Base-by-base conservation (phyloP, 805 yeast species). In the Saccharomycopsis fibuligera region DNA sequence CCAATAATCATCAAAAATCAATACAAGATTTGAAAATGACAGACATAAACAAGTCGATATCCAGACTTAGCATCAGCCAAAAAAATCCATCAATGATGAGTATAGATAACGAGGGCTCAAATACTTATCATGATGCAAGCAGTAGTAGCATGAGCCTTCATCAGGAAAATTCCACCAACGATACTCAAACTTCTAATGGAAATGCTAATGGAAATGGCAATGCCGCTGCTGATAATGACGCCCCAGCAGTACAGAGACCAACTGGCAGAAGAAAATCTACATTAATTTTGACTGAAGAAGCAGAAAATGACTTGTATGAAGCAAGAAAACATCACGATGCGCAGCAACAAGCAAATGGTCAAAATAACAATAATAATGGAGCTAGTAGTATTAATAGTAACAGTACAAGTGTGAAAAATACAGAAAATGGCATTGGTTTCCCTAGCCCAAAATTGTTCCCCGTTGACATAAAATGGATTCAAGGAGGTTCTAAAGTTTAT, bases 401-500 rank as follows among this genome's bases (percentile, higher is more conserved):
- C 37, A 40, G 10, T 39, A 30, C 16, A 21, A 33, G 22, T 54
- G 33, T 12, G 30, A 44, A 19, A 25, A n/a, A 44, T n/a, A n/a
- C n/a, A n/a, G n/a, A n/a, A n/a, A n/a, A n/a, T n/a, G n/a, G 37
- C 16, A 22, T 24, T n/a, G n/a, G n/a, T n/a, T n/a, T n/a, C 3
- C 38, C 44, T 10, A 45, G 47, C 16, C 30, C 49, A 16, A 27
- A 45, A 19, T 44, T 52, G 36, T 45, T 25, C 39, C 79, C 81
- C 2, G 73, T 88, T 1, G 89, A 83, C 49, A 83, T 89, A 50
- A 79, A 79, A 55, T 91, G 99, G 99, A 81, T 80, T 16, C 96
- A 91, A 65, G 98, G 98, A n/a, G 99, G 99, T 53, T 78, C 78
- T 44, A 86, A 86, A 59, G 98, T 93, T 2, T 93, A 89, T 63